Evolutionary conservation across 495 filamentous ascomycete genomes (phyloP).

Genomic region (Aspergillus bertholletiae): DNA sequence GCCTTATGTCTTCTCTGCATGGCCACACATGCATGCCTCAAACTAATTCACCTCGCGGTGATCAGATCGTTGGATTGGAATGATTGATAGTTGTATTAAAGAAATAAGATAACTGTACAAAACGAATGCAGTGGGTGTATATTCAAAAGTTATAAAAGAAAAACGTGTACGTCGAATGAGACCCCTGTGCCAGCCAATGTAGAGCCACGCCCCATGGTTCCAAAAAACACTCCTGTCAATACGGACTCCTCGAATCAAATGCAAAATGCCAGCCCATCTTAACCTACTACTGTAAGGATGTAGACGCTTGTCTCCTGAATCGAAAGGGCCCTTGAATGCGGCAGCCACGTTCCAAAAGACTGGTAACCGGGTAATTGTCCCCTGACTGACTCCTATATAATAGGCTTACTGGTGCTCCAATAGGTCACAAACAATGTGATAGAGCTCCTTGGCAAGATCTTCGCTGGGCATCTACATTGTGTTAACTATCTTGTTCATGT

Average conservation of each 20-base stretch:
- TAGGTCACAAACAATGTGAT: conserved; percentile 32
- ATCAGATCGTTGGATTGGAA: no score
- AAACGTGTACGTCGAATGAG: background rate
- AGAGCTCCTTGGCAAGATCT: conserved; percentile 37
- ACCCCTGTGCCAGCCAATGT: background rate
- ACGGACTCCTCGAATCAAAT: conserved; percentile 17
- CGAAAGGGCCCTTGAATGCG: background rate
- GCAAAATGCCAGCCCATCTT: conserved; percentile 15
- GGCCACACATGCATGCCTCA: no score
- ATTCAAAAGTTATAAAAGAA: background rate
- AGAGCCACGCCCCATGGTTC: background rate
- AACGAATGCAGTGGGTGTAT: background rate
- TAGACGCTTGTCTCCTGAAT: background rate
- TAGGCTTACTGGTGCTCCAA: conserved; percentile 24
- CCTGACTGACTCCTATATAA: background rate
- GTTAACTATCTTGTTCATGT: conserved; percentile 10
- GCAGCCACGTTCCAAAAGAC: background rate
- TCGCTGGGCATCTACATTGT: conserved; percentile 39
- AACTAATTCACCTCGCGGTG: no score
- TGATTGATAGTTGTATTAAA: background rate
- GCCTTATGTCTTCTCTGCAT: no score
- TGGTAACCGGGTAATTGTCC: background rate
- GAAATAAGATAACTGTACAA: background rate
- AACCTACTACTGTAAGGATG: background rate
- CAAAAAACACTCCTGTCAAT: conserved; percentile 1